Base-by-base conservation (phyloP, 306 rosid species). In the Vachellia pachyceras region DNA sequence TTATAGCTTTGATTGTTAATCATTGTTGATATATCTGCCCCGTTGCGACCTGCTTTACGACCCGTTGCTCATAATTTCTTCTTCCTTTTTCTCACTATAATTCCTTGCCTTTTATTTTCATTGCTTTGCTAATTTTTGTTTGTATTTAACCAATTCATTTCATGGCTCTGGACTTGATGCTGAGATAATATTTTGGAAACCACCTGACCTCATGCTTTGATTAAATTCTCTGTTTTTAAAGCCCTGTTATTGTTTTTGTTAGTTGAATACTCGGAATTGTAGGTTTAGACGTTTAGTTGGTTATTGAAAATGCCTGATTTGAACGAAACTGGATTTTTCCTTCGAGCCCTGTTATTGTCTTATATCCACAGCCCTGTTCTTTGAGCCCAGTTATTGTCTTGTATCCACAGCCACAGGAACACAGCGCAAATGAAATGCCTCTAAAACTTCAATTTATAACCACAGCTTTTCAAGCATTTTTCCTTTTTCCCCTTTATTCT, bases 11-110 rank as follows among this genome's bases (percentile, higher is more conserved):
- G n/a, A n/a, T n/a, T n/a, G n/a, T n/a, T n/a, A n/a, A n/a, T n/a
- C n/a, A n/a, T n/a, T n/a, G n/a, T n/a, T n/a, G n/a, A n/a, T n/a
- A n/a, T n/a, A n/a, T 44, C 83, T 63, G 69, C 90, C 41, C 75
- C 85, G 1, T 73, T 70, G 60, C 9, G 22, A 11, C 92, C 90
- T 70, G 83, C 72, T 44, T 79, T 84, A 49, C 89, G 79, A 70
- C 89, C 97, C 45, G 87, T 94, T 81, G 94, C 97, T 67, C 92
- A 95, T 92, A 89, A 80, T 41, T 78, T 29, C n/a, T 45, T 36
- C 46, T 42, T 52, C 57, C 39, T 0, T 70, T 70, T 60, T 39
- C 73, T 78, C 72, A n/a, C 23, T 7, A 0, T 49, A 23, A 3
- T 11, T 17, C 25, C 40, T 9, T 69, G 5, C 9, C 37, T 8